phyloP scores from a whole-genome alignment of 768 basidiomycete genomes.

The Cystofilobasidium macerans region DNA sequence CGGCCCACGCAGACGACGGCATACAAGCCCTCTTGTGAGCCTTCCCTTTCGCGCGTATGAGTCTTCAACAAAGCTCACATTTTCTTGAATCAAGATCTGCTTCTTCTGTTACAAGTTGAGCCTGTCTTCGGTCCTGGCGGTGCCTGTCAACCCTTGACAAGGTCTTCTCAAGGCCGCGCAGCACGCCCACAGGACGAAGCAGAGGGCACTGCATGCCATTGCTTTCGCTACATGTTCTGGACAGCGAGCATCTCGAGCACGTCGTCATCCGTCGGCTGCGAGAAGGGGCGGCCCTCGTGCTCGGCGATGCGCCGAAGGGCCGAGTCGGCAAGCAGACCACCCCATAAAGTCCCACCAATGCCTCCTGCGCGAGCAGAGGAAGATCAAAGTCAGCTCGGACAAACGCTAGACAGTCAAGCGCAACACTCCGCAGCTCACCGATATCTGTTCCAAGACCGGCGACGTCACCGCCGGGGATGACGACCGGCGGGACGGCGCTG shows the following conservation, averaged over 20 bases:
- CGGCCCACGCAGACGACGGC: no score
- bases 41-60: no score
- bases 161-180: no score
- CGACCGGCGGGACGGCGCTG: not conserved
- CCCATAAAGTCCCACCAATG: not conserved
- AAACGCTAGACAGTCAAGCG: no score
- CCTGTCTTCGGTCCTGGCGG: no score
- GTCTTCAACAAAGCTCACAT: no score
- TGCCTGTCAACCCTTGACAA: no score
- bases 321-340: conserved; percentile 8
- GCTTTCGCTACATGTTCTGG: not conserved
- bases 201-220: no score
- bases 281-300: not conserved
- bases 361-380: not conserved
- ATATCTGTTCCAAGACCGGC: conserved; percentile 5
- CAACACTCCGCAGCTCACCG: not conserved
- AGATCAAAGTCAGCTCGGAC: not conserved
- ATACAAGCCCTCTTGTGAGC: no score
- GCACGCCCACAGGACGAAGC: no score
- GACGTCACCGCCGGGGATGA: not conserved
- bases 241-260: not conserved
- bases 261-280: not conserved
- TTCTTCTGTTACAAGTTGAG: no score
- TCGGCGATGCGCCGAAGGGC: not conserved
- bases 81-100: no score